Conservation (phyloP, 2,329 filamentous ascomycete species). For the Arthrobotrys pseudoclavata region DNA sequence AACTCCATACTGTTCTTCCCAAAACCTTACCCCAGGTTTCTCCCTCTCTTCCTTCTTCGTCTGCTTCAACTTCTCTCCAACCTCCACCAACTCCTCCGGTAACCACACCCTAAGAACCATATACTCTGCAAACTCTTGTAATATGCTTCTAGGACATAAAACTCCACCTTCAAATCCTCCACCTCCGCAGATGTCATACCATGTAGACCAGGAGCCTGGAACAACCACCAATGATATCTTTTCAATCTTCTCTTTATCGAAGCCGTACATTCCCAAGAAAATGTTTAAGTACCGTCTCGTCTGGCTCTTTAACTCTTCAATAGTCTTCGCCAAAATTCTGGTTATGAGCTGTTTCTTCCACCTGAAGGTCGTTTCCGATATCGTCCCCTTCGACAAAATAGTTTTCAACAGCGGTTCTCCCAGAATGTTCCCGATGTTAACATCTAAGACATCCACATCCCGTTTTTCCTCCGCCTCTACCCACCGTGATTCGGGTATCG, state of each 20-base stretch:
- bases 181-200: not conserved
- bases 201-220: not conserved
- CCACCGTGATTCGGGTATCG: constrained; percentile 14
- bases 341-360: not conserved
- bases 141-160: not conserved
- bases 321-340: not conserved
- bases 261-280: constrained; percentile 10
- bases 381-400: not conserved
- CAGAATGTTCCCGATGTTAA: not conserved
- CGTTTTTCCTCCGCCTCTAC: not conserved
- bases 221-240: not conserved
- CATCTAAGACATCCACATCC: not conserved
- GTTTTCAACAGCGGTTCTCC: not conserved
- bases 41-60: not conserved
- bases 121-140: constrained; percentile 15
- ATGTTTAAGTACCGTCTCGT: constrained; percentile 23
- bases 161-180: not conserved
- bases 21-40: constrained; percentile 3
- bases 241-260: not conserved
- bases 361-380: not conserved
- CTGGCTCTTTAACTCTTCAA: constrained; percentile 16
- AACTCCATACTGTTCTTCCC: not conserved
- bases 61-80: constrained; percentile 1
- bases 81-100: not conserved
- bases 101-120: not conserved